phyloP scores from a whole-genome alignment of 805 yeast species.

The Phaffomyces thermotolerans region DNA sequence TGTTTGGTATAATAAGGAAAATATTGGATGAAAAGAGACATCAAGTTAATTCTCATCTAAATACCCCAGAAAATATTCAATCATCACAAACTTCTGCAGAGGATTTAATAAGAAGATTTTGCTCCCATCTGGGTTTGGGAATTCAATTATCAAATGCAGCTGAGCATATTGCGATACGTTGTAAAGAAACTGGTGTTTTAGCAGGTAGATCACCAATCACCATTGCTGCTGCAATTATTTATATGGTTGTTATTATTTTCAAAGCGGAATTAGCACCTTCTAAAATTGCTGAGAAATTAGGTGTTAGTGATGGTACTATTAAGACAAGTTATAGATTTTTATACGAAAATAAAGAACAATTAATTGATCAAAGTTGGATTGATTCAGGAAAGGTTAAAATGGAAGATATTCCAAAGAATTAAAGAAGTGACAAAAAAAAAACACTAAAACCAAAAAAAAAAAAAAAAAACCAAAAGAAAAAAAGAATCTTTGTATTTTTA shows the following conservation, averaged over 20 bases:
- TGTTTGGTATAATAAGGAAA: conserved; percentile 78
- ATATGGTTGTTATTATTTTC: conserved; percentile 87
- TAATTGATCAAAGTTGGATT: conserved; percentile 75
- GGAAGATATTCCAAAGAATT: conserved; percentile 26
- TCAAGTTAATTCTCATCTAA: conserved; percentile 18
- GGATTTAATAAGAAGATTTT: conserved; percentile 90
- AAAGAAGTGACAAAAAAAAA: neutral
- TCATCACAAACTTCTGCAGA: conserved; percentile 89
- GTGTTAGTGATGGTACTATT: conserved; percentile 96
- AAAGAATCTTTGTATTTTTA: neutral
- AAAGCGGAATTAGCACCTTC: conserved; percentile 68
- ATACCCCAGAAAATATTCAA: conserved; percentile 35
- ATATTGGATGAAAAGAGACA: conserved; percentile 39
- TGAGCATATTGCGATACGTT: conserved; percentile 82
- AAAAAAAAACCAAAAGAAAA: too few relatives aligned
- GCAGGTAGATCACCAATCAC: conserved; percentile 97
- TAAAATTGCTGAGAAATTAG: conserved; percentile 84
- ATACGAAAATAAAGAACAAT: conserved; percentile 61
- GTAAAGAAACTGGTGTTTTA: conserved; percentile 85
- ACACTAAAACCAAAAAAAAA: too few relatives aligned
- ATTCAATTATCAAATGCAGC: conserved; percentile 87
- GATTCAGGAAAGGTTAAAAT: conserved; percentile 56
- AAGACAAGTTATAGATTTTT: conserved; percentile 83
- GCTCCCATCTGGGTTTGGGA: conserved; percentile 86
- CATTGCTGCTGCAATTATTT: conserved; percentile 94